Evolutionary conservation across 2,329 filamentous ascomycete species (phyloP).

Genomic region (Alternaria sp.): DNA sequence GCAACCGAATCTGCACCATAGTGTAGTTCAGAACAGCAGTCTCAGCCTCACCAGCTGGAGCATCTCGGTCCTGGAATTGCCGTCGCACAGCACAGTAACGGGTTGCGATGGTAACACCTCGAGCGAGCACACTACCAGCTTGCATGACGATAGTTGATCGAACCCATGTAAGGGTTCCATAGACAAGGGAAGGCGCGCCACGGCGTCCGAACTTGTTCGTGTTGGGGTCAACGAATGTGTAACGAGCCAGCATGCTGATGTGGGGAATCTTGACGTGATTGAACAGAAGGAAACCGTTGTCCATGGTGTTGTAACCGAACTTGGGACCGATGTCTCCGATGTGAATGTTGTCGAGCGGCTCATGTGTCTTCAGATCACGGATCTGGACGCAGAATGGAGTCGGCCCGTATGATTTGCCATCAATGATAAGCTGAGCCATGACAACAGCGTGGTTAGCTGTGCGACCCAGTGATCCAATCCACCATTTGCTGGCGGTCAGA

Average conservation of each 20-base stretch:
- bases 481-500: conserved; percentile 81
- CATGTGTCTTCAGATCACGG: conserved; percentile 58
- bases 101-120: conserved; percentile 78
- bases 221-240: conserved; percentile 70
- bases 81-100: conserved; percentile 75
- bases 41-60: conserved; percentile 65
- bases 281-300: conserved; percentile 80
- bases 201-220: conserved; percentile 73
- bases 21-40: conserved; percentile 81
- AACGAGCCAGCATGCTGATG: conserved; percentile 73
- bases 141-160: conserved; percentile 76
- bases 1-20: conserved; percentile 76
- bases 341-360: conserved; percentile 61
- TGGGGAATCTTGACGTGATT: conserved; percentile 79
- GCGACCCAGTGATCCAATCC: conserved; percentile 79
- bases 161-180: conserved; percentile 78
- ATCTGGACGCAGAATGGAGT: conserved; percentile 82
- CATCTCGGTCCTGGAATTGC: conserved; percentile 80
- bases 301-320: conserved; percentile 81
- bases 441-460: conserved; percentile 79
- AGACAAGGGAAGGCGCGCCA: conserved; percentile 70
- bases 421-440: conserved; percentile 76
- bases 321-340: conserved; percentile 84
- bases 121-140: conserved; percentile 72
- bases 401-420: conserved; percentile 72